These are phyloP conservation scores for Talaromyces sp. DNA, from an alignment of 2,329 filamentous ascomycete genomes.

Conservation along the genomic window DNA sequence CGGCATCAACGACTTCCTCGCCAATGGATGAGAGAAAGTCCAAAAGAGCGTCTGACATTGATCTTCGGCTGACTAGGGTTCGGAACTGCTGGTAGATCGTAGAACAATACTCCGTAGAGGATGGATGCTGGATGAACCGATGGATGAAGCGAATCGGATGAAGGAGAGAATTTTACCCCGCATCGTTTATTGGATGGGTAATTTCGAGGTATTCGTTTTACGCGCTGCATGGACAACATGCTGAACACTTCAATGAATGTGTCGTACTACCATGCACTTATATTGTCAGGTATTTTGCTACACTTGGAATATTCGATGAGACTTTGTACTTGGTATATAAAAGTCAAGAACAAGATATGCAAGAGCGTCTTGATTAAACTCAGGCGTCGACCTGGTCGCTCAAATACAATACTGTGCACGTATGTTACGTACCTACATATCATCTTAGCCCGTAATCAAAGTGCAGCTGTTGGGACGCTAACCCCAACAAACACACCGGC, in stretches of 20 bases:
- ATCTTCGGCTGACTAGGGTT: neutral
- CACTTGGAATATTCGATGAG: no score
- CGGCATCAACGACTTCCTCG: constrained; percentile 53
- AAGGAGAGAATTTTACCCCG: neutral
- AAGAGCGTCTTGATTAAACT: no score
- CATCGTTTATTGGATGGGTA: neutral
- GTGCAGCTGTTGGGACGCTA: constrained; percentile 9
- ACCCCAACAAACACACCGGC: constrained; percentile 13
- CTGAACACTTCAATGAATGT: no score
- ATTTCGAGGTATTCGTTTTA: neutral
- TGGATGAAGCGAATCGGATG: neutral
- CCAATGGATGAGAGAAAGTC: constrained; percentile 44
- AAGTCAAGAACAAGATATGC: no score
- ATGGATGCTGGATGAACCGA: neutral
- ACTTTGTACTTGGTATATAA: no score
- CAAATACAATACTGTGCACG: neutral
- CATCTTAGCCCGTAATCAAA: neutral
- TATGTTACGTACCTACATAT: no score
- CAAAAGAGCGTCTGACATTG: constrained; percentile 21
- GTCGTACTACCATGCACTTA: no score
- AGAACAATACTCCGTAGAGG: no score
- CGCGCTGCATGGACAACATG: no score
- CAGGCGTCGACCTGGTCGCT: no score
- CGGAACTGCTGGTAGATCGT: neutral
- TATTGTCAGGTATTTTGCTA: no score